Evolutionary conservation across 257 asterid genomes (phyloP), one percentile per base, ranked within the genome.

Genomic region (Petunia axillaris): DNA sequence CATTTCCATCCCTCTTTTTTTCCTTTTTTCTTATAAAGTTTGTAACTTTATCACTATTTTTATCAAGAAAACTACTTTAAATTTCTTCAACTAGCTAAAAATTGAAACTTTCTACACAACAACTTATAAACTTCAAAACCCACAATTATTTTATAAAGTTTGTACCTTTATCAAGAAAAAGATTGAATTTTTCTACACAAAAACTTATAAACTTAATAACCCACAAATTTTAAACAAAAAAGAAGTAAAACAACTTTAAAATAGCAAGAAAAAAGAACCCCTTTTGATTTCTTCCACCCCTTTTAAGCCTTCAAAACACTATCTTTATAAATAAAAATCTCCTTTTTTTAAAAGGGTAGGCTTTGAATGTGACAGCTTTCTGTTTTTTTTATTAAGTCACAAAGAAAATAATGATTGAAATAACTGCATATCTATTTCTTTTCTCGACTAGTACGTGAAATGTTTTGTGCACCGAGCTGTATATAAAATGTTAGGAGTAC

Each of bases 1-100:
- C 89, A 89, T 92, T 85, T 92, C 96, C 93, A 92, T 88, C 73
- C 64, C 83, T 64, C 77, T 4, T 82, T 52, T 66, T 68, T 37
- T 37, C 13, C 58, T 41, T 43, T 44, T 53, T 75, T 77, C 16
- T 1, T 35, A 14, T 16, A 9, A 36, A 39, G 8, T 11, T 44
- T 10, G 57, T 16, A 35, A 39, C 35, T 25, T 15, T 73, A 75
- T 80, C 60, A 7, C 48, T 79, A 67, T 81, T 81, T 74, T 63
- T 76, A 44, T 77, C 81, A 80, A 84, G 82, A 83, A 79, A 81
- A 77, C 43, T 46, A 53, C 57, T 82, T 54, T 67, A 64, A 81
- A 64, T 84, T 53, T 38, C 36, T 64, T 81, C 48, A 60, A 50
- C 64, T 86, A 86, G 75, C 83, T 48, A 76, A 82, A 71, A 64